Percentiles rank a stretch among this genome's conserved stretches.
Conservation (phyloP, 176 grass and related monocot species). For the Pontederia crassipes region DNA sequence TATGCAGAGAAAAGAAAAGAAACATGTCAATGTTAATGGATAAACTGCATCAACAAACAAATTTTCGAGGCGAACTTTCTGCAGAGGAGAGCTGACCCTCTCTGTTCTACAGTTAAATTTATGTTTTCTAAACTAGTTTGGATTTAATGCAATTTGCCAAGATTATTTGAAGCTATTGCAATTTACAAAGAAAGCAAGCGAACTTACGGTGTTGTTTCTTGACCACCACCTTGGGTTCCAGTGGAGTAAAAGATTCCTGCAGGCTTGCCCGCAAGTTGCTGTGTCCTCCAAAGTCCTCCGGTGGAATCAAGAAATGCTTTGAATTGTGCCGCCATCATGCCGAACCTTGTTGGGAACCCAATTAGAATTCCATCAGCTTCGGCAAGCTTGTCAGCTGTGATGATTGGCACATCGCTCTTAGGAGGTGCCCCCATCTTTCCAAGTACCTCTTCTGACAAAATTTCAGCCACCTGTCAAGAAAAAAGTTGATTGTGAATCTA, state of each 20-base stretch:
- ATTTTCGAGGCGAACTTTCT: too few species aligned
- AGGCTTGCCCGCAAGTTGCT: conserved; percentile 1
- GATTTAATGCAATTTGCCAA: too few species aligned
- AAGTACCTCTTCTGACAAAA: conserved; percentile 36
- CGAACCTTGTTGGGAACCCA: conserved; percentile 4
- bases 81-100: too few species aligned
- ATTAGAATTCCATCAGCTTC: conserved; percentile 7
- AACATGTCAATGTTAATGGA: too few species aligned
- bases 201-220: conserved; percentile 4
- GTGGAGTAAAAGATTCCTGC: conserved; percentile 6
- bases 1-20: too few species aligned
- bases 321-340: conserved; percentile 12
- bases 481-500: neutral
- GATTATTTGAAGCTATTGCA: too few species aligned
- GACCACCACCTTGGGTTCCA: conserved; percentile 4
- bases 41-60: too few species aligned
- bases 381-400: neutral
- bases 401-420: conserved; percentile 23
- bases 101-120: too few species aligned
- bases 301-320: conserved; percentile 7
- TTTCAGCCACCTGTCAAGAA: conserved; percentile 35
- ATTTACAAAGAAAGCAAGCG: neutral
- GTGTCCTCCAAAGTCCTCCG: neutral
- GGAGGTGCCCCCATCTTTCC: conserved; percentile 61
- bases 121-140: too few species aligned